Percentiles rank a stretch among this genome's conserved stretches.
These are phyloP conservation scores for Herpetospermum pedunculosum DNA, from an alignment of 306 rosid genomes.

Conservation along the genomic window DNA sequence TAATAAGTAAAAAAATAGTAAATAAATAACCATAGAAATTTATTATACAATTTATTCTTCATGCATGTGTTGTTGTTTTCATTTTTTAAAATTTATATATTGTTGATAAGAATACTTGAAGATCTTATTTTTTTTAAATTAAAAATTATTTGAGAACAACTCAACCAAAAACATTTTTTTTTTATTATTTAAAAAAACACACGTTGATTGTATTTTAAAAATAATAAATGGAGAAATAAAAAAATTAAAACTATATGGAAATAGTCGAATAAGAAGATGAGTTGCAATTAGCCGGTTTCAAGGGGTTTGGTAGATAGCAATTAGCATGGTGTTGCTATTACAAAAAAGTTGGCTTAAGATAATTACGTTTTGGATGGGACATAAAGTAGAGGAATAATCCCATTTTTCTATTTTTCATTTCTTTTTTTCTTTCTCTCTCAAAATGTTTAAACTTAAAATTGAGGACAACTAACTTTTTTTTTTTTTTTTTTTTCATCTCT, in stretches of 20 bases:
- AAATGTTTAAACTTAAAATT: neutral
- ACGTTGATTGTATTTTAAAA: neutral
- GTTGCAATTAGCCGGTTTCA: neutral
- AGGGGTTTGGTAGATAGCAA: neutral
- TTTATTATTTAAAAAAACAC: neutral
- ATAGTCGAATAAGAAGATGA: neutral
- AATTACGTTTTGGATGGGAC: constrained; percentile 2
- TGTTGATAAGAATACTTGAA: neutral
- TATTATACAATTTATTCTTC: neutral
- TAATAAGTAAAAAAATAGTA: too few relatives aligned
- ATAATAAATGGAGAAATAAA: neutral
- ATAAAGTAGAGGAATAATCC: neutral
- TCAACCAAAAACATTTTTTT: neutral
- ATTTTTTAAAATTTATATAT: neutral
- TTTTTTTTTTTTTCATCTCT: neutral
- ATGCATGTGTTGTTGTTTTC: neutral
- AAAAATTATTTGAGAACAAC: neutral
- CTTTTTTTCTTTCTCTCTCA: neutral
- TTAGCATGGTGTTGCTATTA: neutral
- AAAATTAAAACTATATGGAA: neutral
- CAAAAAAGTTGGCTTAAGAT: neutral
- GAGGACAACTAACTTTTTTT: neutral
- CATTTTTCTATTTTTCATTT: neutral
- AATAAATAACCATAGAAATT: neutral
- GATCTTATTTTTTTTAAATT: neutral